Base-by-base conservation (phyloP, 768 basidiomycete species). In the Cyclocybe aegerita region DNA sequence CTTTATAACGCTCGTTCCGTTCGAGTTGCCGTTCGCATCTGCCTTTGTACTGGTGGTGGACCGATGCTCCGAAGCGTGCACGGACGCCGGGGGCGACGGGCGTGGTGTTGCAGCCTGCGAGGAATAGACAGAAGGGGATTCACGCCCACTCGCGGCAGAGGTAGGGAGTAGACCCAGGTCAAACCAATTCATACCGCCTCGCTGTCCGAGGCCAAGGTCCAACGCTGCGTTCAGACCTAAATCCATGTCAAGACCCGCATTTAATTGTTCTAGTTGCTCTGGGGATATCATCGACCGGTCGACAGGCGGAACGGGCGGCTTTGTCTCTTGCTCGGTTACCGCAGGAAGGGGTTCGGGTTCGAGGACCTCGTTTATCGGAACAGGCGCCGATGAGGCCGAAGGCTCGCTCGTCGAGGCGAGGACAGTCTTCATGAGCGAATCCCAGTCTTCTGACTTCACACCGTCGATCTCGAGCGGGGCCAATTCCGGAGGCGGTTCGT, bases 391-490 rank as follows among this genome's bases (percentile, higher is more conserved):
- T 4, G 55, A 48, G 11, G 54, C 48, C 6, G 56, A n/a, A 12
- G 56, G 23, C 33, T 57, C 52, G n/a, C 49, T 48, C 2, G 67
- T 60, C 7, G 65, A 65, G 4, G 62, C 61, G 9, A 73, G 53
- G 5, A 73, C 70, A 3, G 68, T 69, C 49, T 70, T 66, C 66
- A 71, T 73, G 33, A 75, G 66, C 2, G 70, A 68, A 4, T 68
- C 70, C 75, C 75, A 77, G 32, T 76, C 73, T 2, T 67, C 70
- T 1, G 69, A 55, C 17, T 64, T 62, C 32, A 71, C 54, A 0
- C 62, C 68, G 23, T 69, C 66, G 29, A 73, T 62, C 45, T 68
- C 57, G 16, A 72, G 59, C 0, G 71, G 70, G 0, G 70, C 67
- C 11, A 69, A 54, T 43, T 63, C 58, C 17, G 66, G 63, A n/a